Percentiles rank a stretch among this genome's conserved stretches.
These are phyloP conservation scores for Medicago truncatula DNA, from an alignment of 306 rosid genomes.

Conservation along the genomic window DNA sequence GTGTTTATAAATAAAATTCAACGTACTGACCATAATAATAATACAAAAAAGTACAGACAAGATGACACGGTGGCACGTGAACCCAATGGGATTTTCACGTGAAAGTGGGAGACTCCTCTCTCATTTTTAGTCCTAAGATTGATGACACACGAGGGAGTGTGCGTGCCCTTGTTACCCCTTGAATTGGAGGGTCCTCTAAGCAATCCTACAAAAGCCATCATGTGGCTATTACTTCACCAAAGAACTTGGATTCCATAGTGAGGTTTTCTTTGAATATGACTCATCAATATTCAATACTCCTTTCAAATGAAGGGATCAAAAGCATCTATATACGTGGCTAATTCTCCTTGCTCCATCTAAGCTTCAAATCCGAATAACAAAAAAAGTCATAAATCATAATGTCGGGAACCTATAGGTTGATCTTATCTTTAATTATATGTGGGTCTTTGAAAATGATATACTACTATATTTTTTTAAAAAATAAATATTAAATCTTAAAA, in stretches of 20 bases:
- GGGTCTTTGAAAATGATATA: conserved; percentile 7
- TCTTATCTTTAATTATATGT: background rate
- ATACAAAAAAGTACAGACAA: conserved; percentile 48
- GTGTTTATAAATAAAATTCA: background rate
- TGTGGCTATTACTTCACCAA: conserved; percentile 37
- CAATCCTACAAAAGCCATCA: background rate
- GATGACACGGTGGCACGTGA: conserved; percentile 53
- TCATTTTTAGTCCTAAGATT: background rate
- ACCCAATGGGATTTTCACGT: conserved; percentile 49
- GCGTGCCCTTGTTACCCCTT: conserved; percentile 1
- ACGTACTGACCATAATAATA: background rate
- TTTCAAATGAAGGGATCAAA: background rate
- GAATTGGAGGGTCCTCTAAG: background rate
- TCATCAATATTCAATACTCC: background rate
- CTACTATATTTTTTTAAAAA: background rate
- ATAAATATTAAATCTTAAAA: background rate
- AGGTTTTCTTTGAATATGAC: background rate
- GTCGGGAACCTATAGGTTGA: background rate
- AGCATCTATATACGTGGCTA: background rate
- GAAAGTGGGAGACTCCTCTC: conserved; percentile 33
- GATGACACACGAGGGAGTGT: conserved; percentile 23
- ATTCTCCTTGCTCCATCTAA: background rate
- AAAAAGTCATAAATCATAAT: background rate
- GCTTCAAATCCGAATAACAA: background rate
- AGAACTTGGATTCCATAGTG: conserved; percentile 37